Evolutionary conservation across 257 asterid species (phyloP).

Genomic region (Fraxinus excelsior): DNA sequence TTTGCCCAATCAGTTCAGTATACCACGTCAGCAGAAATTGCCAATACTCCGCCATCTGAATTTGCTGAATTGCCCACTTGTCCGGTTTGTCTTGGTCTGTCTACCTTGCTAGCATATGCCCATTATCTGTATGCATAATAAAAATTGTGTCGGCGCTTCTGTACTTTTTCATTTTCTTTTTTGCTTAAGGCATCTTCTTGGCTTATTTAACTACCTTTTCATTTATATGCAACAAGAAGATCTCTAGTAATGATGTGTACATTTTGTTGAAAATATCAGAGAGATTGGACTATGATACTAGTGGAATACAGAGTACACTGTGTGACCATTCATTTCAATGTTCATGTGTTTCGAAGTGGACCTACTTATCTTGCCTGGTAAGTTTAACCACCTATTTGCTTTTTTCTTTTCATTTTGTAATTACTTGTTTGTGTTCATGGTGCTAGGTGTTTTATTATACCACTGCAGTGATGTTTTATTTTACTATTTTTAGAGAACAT

Average conservation of each 20-base stretch:
- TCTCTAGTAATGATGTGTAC: slow-evolving; percentile 9
- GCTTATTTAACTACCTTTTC: slow-evolving; percentile 6
- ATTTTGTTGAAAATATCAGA: slow-evolving; percentile 46
- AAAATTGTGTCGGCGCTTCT: slow-evolving; percentile 9
- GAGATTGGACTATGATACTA: slow-evolving; percentile 95
- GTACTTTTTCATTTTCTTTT: not conserved
- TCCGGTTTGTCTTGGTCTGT: slow-evolving; percentile 93
- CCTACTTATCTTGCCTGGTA: slow-evolving; percentile 92
- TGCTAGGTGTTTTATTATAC: not conserved
- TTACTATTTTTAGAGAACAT: slow-evolving; percentile 1
- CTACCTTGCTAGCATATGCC: slow-evolving; percentile 22
- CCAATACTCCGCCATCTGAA: slow-evolving; percentile 66
- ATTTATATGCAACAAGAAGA: slow-evolving; percentile 4
- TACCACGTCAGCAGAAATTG: slow-evolving; percentile 54
- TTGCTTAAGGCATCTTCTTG: not conserved
- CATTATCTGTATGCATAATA: not conserved
- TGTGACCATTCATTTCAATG: slow-evolving; percentile 97
- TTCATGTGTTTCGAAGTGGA: slow-evolving; percentile 90
- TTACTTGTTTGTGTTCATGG: slow-evolving; percentile 8
- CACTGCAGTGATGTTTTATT: not conserved
- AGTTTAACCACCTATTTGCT: slow-evolving; percentile 33
- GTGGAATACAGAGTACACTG: slow-evolving; percentile 88
- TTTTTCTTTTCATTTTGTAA: not conserved
- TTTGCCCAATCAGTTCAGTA: slow-evolving; percentile 73
- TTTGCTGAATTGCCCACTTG: slow-evolving; percentile 90